Evolutionary conservation across 164 flowering plant species (phyloP), one percentile per base, ranked within the genome.

Genomic region (Macadamia tetraphylla): DNA sequence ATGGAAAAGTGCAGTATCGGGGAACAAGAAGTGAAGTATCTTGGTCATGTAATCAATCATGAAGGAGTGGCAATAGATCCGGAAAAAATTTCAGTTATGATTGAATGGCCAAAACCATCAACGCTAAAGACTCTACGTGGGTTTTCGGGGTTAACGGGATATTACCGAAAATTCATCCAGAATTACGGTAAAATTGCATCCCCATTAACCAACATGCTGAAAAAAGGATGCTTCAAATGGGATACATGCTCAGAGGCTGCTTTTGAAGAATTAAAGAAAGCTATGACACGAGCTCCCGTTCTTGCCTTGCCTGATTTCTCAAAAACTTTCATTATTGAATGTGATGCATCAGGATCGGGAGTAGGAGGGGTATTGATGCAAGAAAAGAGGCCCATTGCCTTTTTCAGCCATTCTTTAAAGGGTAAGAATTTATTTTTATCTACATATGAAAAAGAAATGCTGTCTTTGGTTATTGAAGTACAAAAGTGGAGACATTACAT

Each of bases 401-500:
- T 29, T 23, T 67, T 15, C 52, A 59, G 55, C 31, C 17, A 6
- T 0, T 7, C 68, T 5, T 43, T 43, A 9, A 6, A 43, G 9
- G 48, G 48, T 43, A 43, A 43, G 9, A 43, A 43, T 43, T 29
- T 64, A 9, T 48, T 29, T 0, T 5, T 64, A 6, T 64, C 67
- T 1, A 43, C 69, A 0, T 69, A 73, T 68, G 69, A 69, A 6
- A 73, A 64, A 9, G 72, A 73, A 42, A 23, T 64, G 56, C 0
- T 46, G 9, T 56, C 67, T 4, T 3, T 64, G 0, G 56, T 64
- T 3, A 6, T 64, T 9, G 31, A 14, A 0, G n/a, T 64, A 7
- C 23, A 43, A n/a, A 46, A 46, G 9, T 69, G 73, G 65, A 6
- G 65, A n/a, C 65, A 51, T n/a, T 73, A 73, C 43, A 14, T 73